phyloP scores from a whole-genome alignment of 225 moss, liverwort and hornwort genomes.

The Takakia lepidozioides region DNA sequence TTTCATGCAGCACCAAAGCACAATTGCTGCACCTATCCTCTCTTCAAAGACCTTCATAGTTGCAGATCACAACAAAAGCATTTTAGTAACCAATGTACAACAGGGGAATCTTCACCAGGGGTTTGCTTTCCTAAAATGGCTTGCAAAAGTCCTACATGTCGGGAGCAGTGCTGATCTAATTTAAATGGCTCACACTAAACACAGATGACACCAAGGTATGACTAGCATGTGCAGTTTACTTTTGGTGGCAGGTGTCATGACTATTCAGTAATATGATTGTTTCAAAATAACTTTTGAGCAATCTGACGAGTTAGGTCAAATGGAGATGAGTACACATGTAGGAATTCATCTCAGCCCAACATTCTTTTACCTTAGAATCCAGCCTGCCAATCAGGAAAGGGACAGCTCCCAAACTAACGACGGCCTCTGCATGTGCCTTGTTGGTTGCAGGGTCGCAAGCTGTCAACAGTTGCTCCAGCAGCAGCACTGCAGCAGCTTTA shows the following conservation, averaged over 20 bases:
- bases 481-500: slow-evolving; percentile 34
- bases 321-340: neutral
- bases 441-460: slow-evolving; percentile 29
- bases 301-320: too few relatives aligned
- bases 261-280: neutral
- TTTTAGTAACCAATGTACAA: too few relatives aligned
- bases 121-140: too few relatives aligned
- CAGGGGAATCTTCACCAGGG: too few relatives aligned
- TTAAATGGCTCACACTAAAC: too few relatives aligned
- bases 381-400: slow-evolving; percentile 32
- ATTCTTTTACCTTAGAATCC: slow-evolving; percentile 15
- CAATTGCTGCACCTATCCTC: slow-evolving; percentile 38
- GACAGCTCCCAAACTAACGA: slow-evolving; percentile 32
- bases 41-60: slow-evolving; percentile 21
- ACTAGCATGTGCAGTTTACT: neutral
- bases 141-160: too few relatives aligned
- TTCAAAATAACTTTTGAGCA: neutral
- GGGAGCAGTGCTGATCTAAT: too few relatives aligned
- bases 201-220: too few relatives aligned
- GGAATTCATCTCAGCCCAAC: too few relatives aligned
- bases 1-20: slow-evolving; percentile 43
- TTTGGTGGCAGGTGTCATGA: neutral
- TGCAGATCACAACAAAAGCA: too few relatives aligned
- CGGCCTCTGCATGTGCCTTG: slow-evolving; percentile 36
- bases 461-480: slow-evolving; percentile 46